A percentile compares a stretch with the other conserved stretches of the same genome.
These are phyloP conservation scores for Xylaria polymorpha DNA, from an alignment of 2,329 filamentous ascomycete species.

Conservation along the genomic window DNA sequence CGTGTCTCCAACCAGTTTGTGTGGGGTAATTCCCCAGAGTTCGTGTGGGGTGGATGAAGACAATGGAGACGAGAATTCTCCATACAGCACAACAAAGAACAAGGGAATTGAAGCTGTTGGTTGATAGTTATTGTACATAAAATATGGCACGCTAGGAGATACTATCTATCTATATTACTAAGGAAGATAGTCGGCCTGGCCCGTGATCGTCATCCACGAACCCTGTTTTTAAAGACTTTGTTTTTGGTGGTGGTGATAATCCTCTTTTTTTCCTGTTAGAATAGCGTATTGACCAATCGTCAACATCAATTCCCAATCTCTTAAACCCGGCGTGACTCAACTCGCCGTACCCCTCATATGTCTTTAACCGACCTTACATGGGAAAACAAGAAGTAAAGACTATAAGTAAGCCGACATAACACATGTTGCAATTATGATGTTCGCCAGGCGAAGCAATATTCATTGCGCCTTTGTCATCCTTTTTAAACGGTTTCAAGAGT, in stretches of 20 bases:
- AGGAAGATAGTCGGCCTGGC: background rate
- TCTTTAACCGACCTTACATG: background rate
- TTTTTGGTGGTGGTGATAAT: background rate
- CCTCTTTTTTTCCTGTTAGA: background rate
- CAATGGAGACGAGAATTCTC: slow-evolving; percentile 15
- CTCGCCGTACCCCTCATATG: slow-evolving; percentile 12
- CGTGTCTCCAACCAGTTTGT: slow-evolving; percentile 20
- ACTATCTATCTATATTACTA: background rate
- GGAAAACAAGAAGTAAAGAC: background rate
- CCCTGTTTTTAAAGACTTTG: background rate
- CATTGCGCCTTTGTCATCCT: background rate
- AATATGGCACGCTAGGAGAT: background rate
- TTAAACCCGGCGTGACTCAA: slow-evolving; percentile 31
- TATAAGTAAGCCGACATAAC: slow-evolving; percentile 19
- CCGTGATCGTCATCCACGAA: background rate
- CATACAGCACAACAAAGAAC: slow-evolving; percentile 10
- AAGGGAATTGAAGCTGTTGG: background rate
- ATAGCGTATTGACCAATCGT: slow-evolving; percentile 21
- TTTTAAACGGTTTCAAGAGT: background rate
- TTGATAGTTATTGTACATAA: background rate
- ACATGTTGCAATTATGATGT: background rate
- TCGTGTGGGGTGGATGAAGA: slow-evolving; percentile 26
- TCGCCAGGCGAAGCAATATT: background rate
- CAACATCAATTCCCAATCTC: background rate
- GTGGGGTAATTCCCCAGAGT: slow-evolving; percentile 33